phyloP scores from a whole-genome alignment of 164 flowering plant species.

The Hamamelis virginiana region DNA sequence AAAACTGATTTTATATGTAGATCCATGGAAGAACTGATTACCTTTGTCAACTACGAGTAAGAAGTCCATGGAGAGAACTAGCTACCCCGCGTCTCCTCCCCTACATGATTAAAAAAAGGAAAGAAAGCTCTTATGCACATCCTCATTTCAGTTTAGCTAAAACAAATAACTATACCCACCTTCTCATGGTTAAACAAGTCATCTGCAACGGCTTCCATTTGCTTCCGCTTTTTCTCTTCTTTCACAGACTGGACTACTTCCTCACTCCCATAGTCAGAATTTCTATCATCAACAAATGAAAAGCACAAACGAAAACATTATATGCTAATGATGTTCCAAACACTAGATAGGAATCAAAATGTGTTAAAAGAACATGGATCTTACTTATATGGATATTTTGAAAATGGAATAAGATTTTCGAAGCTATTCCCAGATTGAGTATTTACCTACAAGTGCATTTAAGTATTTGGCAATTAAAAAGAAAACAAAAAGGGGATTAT shows the following conservation, averaged over 20 bases:
- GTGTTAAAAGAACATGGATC: conserved; percentile 10
- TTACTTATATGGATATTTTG: conserved; percentile 75
- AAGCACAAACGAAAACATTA: neutral
- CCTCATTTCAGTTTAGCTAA: neutral
- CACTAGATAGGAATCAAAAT: neutral
- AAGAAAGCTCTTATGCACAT: neutral
- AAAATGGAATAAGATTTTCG: conserved; percentile 68
- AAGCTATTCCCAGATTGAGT: conserved; percentile 77
- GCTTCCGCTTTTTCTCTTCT: conserved; percentile 82
- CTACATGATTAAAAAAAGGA: conserved; percentile 28
- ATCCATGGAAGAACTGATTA: conserved; percentile 2
- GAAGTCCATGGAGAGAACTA: conserved; percentile 51
- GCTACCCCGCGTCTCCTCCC: conserved; percentile 48
- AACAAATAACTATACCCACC: conserved; percentile 33
- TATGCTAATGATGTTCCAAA: neutral
- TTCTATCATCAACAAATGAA: conserved; percentile 33
- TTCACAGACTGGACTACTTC: conserved; percentile 53
- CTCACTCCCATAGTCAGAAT: conserved; percentile 52
- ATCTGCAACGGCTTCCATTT: conserved; percentile 81
- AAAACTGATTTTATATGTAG: too few species aligned
- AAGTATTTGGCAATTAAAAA: conserved; percentile 6
- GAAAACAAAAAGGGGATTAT: neutral
- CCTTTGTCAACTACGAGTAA: conserved; percentile 41
- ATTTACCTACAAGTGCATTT: conserved; percentile 26
- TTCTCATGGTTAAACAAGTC: conserved; percentile 73